Conservation (phyloP, 495 filamentous ascomycete genomes). For the Immersiella caudata region DNA sequence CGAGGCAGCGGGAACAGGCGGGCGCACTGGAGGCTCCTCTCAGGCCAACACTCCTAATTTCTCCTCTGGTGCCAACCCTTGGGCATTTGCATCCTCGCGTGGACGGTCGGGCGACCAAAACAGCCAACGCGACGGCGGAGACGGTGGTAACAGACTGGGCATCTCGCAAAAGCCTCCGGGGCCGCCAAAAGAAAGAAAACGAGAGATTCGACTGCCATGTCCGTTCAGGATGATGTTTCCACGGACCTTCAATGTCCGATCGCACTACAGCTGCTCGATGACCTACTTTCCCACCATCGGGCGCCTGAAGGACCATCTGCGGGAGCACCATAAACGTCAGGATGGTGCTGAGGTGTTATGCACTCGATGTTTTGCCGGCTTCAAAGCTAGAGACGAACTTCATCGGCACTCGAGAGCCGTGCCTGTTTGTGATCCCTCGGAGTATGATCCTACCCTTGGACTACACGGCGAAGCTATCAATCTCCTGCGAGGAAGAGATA, state of each 20-base stretch:
- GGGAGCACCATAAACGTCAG: neutral
- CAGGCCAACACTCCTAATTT: neutral
- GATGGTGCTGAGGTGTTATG: conserved; percentile 10
- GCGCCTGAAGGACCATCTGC: neutral
- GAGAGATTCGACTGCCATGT: conserved; percentile 5
- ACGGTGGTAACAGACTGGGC: neutral
- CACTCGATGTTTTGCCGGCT: conserved; percentile 1
- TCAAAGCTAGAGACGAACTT: conserved; percentile 1
- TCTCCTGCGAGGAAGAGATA: conserved; percentile 3
- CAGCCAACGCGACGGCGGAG: neutral
- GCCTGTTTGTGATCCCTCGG: neutral
- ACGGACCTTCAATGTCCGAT: neutral
- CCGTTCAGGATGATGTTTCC: conserved; percentile 9
- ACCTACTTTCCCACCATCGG: conserved; percentile 10
- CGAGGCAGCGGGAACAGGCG: neutral
- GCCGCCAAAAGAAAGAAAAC: neutral
- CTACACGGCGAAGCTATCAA: conserved; percentile 3
- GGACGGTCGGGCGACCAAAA: neutral
- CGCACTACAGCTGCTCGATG: conserved; percentile 7
- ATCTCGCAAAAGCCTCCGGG: neutral
- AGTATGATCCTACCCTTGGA: neutral
- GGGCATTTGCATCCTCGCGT: neutral
- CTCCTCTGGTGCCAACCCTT: neutral
- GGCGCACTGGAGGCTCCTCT: neutral
- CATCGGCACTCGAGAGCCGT: neutral